phyloP scores from a whole-genome alignment of 345 rosid species.

The Chamaenerion angustifolium region DNA sequence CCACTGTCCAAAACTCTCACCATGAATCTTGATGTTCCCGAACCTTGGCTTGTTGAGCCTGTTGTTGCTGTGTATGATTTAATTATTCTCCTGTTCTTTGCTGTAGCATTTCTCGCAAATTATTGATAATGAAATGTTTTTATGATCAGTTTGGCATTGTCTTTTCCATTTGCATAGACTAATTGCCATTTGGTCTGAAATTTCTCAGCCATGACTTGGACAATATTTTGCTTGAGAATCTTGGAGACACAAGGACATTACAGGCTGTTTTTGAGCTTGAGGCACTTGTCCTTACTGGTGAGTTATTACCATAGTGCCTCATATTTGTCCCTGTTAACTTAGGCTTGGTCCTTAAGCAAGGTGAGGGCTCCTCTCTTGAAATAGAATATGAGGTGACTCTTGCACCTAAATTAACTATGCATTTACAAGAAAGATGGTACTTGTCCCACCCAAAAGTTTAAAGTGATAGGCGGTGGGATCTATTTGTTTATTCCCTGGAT shows the following conservation, averaged over 20 bases:
- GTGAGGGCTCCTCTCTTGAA: neutral
- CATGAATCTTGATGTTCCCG: constrained; percentile 99
- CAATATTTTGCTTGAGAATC: constrained; percentile 94
- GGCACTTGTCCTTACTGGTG: constrained; percentile 95
- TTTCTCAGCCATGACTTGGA: constrained; percentile 79
- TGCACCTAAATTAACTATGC: too few relatives aligned
- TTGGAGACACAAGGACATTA: constrained; percentile 90
- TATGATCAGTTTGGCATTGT: neutral
- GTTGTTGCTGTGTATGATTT: constrained; percentile 83
- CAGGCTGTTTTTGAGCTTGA: constrained; percentile 98
- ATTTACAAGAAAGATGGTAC: too few relatives aligned
- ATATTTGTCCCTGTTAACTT: neutral
- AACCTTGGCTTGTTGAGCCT: constrained; percentile 99
- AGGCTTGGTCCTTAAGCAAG: neutral
- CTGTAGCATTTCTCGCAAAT: neutral
- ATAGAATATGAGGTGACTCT: too few relatives aligned
- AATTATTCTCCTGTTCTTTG: constrained; percentile 1
- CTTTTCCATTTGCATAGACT: neutral
- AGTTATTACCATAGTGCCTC: constrained; percentile 11
- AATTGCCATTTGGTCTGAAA: constrained; percentile 2
- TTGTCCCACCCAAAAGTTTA: too few relatives aligned
- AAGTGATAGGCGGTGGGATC: too few relatives aligned
- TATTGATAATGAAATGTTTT: neutral
- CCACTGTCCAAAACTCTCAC: constrained; percentile 96
- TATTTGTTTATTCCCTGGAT: too few relatives aligned